These are phyloP conservation scores for Pleomassaria siparia DNA, from an alignment of 2,329 filamentous ascomycete species.

Conservation along the genomic window DNA sequence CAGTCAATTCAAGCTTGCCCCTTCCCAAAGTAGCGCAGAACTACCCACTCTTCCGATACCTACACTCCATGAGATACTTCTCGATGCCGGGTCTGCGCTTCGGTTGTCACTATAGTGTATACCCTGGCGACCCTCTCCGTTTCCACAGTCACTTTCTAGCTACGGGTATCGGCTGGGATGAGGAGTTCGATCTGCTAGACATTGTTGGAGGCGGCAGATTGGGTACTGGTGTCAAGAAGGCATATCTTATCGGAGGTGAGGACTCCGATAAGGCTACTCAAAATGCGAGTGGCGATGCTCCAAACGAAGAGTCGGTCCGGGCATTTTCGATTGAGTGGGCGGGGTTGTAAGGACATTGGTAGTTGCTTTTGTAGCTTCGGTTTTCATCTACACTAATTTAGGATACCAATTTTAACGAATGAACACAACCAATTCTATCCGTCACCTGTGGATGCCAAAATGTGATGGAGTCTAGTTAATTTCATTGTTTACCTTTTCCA, in stretches of 20 bases:
- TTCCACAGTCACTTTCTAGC: constrained; percentile 96
- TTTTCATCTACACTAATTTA: too few species aligned
- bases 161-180: constrained; percentile 81
- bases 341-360: constrained; percentile 66
- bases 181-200: constrained; percentile 81
- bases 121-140: constrained; percentile 89
- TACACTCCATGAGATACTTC: constrained; percentile 80
- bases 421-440: too few species aligned
- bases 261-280: constrained; percentile 37
- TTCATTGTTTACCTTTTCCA: too few species aligned
- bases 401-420: too few species aligned
- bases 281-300: constrained; percentile 34
- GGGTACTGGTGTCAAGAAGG: constrained; percentile 95
- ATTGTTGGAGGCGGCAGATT: constrained; percentile 83
- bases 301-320: constrained; percentile 50
- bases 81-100: constrained; percentile 91
- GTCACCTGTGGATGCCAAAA: too few species aligned
- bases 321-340: constrained; percentile 93
- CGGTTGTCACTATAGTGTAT: constrained; percentile 90
- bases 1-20: constrained; percentile 17
- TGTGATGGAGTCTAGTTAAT: too few species aligned
- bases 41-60: constrained; percentile 76
- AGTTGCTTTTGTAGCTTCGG: too few species aligned
- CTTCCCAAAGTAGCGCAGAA: constrained; percentile 42
- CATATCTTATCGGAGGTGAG: constrained; percentile 79